A percentile compares a stretch with the other conserved stretches of the same genome.
Conservation (phyloP, 345 rosid species). For the Linum tenue region DNA sequence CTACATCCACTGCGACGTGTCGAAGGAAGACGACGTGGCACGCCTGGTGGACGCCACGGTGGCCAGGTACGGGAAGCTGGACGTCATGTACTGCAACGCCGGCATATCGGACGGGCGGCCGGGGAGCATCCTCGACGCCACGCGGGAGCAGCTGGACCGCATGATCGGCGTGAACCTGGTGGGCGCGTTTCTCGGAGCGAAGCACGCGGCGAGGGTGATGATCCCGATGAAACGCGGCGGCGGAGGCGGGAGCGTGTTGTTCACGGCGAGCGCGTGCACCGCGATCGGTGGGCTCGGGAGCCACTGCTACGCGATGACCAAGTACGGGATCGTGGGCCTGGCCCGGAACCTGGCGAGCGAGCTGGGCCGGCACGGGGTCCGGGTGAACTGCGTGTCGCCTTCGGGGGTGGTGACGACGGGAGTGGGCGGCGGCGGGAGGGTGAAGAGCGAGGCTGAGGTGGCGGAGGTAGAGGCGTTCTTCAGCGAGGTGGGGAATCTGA, state of each 20-base stretch:
- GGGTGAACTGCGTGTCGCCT: slow-evolving; percentile 39
- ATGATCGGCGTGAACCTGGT: slow-evolving; percentile 25
- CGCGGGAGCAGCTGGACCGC: slow-evolving; percentile 23
- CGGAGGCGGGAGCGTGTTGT: slow-evolving; percentile 26
- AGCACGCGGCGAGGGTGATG: slow-evolving; percentile 31
- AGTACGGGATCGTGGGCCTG: slow-evolving; percentile 26
- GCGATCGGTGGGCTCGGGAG: slow-evolving; percentile 20
- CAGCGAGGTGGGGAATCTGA: slow-evolving; percentile 17
- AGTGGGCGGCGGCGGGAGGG: not conserved
- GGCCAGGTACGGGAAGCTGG: not conserved
- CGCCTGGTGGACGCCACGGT: slow-evolving; percentile 24
- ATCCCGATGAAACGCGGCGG: slow-evolving; percentile 6
- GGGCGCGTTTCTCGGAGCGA: slow-evolving; percentile 11
- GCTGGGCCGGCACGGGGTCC: slow-evolving; percentile 29
- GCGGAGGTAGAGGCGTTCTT: not conserved
- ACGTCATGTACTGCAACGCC: slow-evolving; percentile 2
- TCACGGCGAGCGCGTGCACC: slow-evolving; percentile 27
- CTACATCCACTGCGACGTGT: slow-evolving; percentile 2
- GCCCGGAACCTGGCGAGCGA: slow-evolving; percentile 30
- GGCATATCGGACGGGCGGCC: slow-evolving; percentile 17
- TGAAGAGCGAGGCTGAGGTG: not conserved
- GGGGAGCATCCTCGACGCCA: slow-evolving; percentile 15
- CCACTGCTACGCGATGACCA: slow-evolving; percentile 18
- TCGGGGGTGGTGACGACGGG: slow-evolving; percentile 10
- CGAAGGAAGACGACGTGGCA: slow-evolving; percentile 26